phyloP scores from a whole-genome alignment of 805 yeast species.

The Soucietia sequanensis region DNA sequence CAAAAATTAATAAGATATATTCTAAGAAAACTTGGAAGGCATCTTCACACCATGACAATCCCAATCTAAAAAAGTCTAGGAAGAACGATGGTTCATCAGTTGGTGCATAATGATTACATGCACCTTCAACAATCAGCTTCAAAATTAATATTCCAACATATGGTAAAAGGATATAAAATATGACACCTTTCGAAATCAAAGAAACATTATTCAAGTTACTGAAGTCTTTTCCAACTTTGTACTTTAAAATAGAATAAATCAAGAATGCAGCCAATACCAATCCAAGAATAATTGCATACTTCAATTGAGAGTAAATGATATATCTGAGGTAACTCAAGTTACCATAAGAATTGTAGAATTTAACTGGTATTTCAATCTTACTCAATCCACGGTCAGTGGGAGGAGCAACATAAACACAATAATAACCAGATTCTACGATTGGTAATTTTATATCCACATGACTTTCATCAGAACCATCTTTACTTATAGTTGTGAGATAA shows the following conservation, averaged over 20 bases:
- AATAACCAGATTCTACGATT: conserved; percentile 22
- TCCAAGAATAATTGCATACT: conserved; percentile 13
- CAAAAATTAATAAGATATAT: conserved; percentile 20
- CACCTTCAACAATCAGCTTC: not conserved
- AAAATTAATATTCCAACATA: conserved; percentile 5
- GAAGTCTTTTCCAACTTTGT: conserved; percentile 25
- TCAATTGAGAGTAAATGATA: conserved; percentile 13
- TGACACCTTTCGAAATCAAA: conserved; percentile 24
- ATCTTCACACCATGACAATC: conserved; percentile 3
- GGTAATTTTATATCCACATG: conserved; percentile 10
- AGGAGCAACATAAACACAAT: conserved; percentile 31
- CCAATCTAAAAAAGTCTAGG: conserved; percentile 2
- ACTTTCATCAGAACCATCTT: conserved; percentile 2
- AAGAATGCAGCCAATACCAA: conserved; percentile 17
- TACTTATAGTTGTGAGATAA: conserved; percentile 4
- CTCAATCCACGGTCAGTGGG: conserved; percentile 12
- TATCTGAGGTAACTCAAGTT: conserved; percentile 18
- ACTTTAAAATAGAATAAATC: conserved; percentile 22
- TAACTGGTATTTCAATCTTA: conserved; percentile 15
- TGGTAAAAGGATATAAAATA: conserved; percentile 26
- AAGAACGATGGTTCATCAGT: conserved; percentile 1
- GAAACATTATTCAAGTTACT: conserved; percentile 25
- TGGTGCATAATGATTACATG: conserved; percentile 11
- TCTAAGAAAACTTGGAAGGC: conserved; percentile 7
- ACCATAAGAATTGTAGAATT: conserved; percentile 23